Evolutionary conservation across 805 yeast genomes (phyloP).

Genomic region (Cyberlindnera maritima): DNA sequence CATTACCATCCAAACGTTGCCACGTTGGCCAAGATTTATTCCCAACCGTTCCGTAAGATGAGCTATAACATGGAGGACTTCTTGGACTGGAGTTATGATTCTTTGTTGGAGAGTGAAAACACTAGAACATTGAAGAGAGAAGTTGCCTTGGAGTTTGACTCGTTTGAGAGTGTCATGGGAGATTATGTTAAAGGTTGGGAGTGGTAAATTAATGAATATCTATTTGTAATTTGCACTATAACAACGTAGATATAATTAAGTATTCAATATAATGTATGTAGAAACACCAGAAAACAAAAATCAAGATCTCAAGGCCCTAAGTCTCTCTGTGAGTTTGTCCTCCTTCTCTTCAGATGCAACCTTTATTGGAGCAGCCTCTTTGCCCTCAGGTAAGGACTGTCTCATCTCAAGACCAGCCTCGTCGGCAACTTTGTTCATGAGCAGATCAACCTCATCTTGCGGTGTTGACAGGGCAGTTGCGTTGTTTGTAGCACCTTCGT

Average conservation of each 20-base stretch:
- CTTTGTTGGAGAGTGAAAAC: conserved; percentile 61
- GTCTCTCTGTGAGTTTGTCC: conserved; percentile 81
- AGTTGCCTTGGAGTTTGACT: conserved; percentile 76
- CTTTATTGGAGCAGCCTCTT: conserved; percentile 49
- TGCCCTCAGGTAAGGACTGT: conserved; percentile 61
- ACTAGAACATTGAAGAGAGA: conserved; percentile 64
- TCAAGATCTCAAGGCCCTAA: conserved; percentile 69
- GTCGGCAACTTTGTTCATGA: conserved; percentile 91
- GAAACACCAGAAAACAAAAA: not conserved
- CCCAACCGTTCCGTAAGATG: conserved; percentile 87
- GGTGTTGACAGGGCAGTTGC: conserved; percentile 90
- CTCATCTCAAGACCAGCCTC: conserved; percentile 94
- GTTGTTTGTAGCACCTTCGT: conserved; percentile 84
- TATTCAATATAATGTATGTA: not conserved
- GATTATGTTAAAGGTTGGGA: conserved; percentile 27
- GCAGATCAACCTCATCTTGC: conserved; percentile 89
- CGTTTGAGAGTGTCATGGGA: conserved; percentile 26
- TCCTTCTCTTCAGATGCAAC: conserved; percentile 71
- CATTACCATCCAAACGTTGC: conserved; percentile 97
- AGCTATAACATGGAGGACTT: conserved; percentile 91
- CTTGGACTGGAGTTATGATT: conserved; percentile 81
- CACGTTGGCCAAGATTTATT: conserved; percentile 80
- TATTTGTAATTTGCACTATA: no score
- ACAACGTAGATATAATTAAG: not conserved
- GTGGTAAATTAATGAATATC: conserved; percentile 18